phyloP scores from a whole-genome alignment of 108 stramenopile species.

The Phaeodactylum tricornutum region DNA sequence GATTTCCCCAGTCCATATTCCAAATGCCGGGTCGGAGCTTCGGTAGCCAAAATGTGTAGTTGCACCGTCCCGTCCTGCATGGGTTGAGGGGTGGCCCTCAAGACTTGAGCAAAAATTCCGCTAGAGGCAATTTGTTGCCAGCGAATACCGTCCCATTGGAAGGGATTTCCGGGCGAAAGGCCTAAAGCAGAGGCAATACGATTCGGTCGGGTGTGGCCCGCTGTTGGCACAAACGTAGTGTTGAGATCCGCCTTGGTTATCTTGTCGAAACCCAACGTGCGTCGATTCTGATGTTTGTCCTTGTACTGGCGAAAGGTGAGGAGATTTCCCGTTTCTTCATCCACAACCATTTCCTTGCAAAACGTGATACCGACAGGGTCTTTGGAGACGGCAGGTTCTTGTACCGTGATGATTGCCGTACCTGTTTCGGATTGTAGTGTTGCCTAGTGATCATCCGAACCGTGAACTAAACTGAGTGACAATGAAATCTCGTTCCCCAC shows the following conservation, averaged over 20 bases:
- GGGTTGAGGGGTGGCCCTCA: conserved; percentile 22
- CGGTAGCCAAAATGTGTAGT: conserved; percentile 56
- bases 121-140: conserved; percentile 36
- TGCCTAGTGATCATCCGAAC: no score
- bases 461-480: no score
- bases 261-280: conserved; percentile 8
- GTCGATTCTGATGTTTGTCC: conserved; percentile 13
- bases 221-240: conserved; percentile 38
- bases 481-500: no score
- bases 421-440: conserved; percentile 42
- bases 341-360: conserved; percentile 57
- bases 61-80: conserved; percentile 44
- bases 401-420: conserved; percentile 27
- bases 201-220: conserved; percentile 50
- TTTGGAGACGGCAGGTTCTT: conserved; percentile 27
- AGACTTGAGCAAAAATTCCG: conserved; percentile 38
- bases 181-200: conserved; percentile 53
- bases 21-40: conserved; percentile 63
- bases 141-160: conserved; percentile 31
- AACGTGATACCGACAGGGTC: conserved; percentile 45
- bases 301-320: conserved; percentile 32
- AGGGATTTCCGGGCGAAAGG: conserved; percentile 47
- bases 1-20: conserved; percentile 78
- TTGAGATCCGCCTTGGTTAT: conserved; percentile 23
- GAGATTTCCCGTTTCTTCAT: conserved; percentile 32